Percentiles rank a stretch among this genome's conserved stretches.
phyloP scores from a whole-genome alignment of 139 green algal genomes.

The Chlorella vulgaris region DNA sequence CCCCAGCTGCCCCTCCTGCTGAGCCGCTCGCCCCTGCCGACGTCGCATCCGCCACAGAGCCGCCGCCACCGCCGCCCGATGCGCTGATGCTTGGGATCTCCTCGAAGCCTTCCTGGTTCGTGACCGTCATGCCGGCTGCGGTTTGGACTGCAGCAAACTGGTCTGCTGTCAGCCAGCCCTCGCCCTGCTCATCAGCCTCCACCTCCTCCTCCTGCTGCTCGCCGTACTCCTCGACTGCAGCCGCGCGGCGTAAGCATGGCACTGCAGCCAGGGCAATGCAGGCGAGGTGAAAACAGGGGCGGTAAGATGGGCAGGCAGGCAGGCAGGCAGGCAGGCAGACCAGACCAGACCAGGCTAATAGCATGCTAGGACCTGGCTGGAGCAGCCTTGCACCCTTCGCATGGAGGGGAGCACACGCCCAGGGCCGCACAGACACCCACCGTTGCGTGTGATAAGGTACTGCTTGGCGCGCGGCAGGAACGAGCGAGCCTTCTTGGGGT shows the following conservation, averaged over 20 bases:
- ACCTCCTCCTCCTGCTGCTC: slow-evolving; percentile 53
- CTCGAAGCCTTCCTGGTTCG: slow-evolving; percentile 46
- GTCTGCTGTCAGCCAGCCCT: slow-evolving; percentile 72
- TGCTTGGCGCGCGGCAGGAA: slow-evolving; percentile 87
- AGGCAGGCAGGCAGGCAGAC: not conserved
- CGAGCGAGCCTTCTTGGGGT: slow-evolving; percentile 59
- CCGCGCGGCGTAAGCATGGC: slow-evolving; percentile 78
- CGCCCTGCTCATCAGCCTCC: slow-evolving; percentile 46
- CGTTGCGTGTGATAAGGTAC: slow-evolving; percentile 86
- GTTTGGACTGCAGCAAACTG: not conserved
- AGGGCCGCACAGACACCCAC: slow-evolving; percentile 39
- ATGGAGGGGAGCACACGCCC: no score
- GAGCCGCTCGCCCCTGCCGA: not conserved
- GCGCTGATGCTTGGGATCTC: slow-evolving; percentile 50
- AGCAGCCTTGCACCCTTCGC: no score
- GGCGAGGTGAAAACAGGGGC: not conserved
- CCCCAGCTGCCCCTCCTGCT: not conserved
- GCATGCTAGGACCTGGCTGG: no score
- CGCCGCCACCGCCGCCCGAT: not conserved
- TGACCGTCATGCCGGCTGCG: not conserved
- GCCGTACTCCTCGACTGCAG: slow-evolving; percentile 61
- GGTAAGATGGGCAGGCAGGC: not conserved
- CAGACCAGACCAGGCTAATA: not conserved
- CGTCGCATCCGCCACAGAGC: not conserved
- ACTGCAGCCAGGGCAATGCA: slow-evolving; percentile 58